Evolutionary conservation across 2,329 filamentous ascomycete species (phyloP), one percentile per base, ranked within the genome.

Genomic region (Periconia digitata): DNA sequence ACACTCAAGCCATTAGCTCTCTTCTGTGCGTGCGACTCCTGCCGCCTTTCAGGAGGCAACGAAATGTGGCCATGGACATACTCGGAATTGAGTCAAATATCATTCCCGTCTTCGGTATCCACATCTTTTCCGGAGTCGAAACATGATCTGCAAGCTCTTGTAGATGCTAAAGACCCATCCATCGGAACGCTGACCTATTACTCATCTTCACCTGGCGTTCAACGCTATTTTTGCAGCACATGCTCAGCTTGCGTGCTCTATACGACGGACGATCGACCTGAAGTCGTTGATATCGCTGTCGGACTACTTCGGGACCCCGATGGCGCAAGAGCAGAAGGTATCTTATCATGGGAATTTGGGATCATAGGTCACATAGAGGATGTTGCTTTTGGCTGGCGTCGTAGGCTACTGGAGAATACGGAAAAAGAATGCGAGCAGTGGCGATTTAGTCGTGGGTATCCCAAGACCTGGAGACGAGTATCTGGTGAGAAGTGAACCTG

Each of bases 191-290:
- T 81, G 4, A 56, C 65, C 0, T 70, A 72, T 22, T 78, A 76
- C 52, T 54, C 58, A 8, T 79, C 76, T 40, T 78, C 76, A 0
- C 60, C 71, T 0, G 71, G 69, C 13, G 74, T 78, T 0, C 70
- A 77, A 46, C 63, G 78, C 1, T 80, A 78, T 49, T 80, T 76
- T 50, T 82, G 78, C 59, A 70, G 70, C 0, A 64, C 53, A 1
- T 81, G 79, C 60, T 77, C 76, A 0, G 77, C 78, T 0, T 63
- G 55, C 10, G 66, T 79, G 0, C 79, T 81, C 46, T 81, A 77
- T 47, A 69, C 72, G 0, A 58, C 58, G 0, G 72, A 76, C 15
- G 59, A 67, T 3, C 62, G 74, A 2, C 66, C 72, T 0, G 64
- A 73, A 0, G 50, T 75, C 7, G 61, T 79, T 1, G 74, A 79